Evolutionary conservation across 371 early-diverging fungal genomes (phyloP).

Genomic region (Encephalitozoon hellem): DNA sequence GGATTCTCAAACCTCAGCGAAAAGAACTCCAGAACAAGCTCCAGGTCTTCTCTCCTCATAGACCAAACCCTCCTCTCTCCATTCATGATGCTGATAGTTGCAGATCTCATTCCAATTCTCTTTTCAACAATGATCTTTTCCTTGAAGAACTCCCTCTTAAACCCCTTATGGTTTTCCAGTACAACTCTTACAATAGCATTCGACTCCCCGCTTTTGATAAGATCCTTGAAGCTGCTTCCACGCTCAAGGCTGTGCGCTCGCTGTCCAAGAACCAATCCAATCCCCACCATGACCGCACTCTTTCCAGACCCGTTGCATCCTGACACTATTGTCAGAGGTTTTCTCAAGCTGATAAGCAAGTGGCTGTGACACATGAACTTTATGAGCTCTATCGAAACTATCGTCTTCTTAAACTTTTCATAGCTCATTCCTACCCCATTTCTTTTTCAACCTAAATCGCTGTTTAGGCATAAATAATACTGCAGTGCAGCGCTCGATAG

Average conservation of each 20-base stretch:
- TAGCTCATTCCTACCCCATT: not conserved
- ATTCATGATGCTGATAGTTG: constrained; percentile 28
- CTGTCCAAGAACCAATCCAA: constrained; percentile 60
- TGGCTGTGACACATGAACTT: constrained; percentile 62
- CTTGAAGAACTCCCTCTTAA: constrained; percentile 28
- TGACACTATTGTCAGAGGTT: constrained; percentile 55
- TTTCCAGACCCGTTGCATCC: constrained; percentile 61
- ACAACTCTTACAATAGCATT: constrained; percentile 33
- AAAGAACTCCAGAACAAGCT: constrained; percentile 47
- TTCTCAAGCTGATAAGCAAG: constrained; percentile 51
- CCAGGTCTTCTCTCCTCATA: constrained; percentile 46
- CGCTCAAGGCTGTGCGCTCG: constrained; percentile 50
- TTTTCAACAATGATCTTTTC: constrained; percentile 53
- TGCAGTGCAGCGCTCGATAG: too few species aligned
- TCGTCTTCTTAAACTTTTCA: not conserved
- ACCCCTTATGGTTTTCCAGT: constrained; percentile 34
- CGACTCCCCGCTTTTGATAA: constrained; percentile 54
- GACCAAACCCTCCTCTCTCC: constrained; percentile 22
- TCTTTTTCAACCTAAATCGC: constrained; percentile 1
- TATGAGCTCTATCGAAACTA: constrained; percentile 51
- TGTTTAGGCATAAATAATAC: too few species aligned
- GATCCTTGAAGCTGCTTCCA: constrained; percentile 49
- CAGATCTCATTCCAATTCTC: constrained; percentile 18
- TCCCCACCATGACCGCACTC: constrained; percentile 60
- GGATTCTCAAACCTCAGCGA: constrained; percentile 57